phyloP scores from a whole-genome alignment of 768 basidiomycete species.

The Serendipita sp. region DNA sequence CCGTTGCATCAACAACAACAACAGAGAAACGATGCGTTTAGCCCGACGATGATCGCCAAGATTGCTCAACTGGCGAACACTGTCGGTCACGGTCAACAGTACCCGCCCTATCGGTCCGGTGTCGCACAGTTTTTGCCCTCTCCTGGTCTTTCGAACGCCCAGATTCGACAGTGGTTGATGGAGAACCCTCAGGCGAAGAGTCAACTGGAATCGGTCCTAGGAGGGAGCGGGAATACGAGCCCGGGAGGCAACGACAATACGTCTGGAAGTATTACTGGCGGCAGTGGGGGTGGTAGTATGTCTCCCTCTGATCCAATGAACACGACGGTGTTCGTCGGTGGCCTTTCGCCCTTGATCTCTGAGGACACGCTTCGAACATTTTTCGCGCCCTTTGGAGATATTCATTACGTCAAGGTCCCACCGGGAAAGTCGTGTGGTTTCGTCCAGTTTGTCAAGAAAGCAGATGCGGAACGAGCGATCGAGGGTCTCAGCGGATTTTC shows the following conservation, averaged over 20 bases:
- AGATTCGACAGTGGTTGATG: slow-evolving; percentile 61
- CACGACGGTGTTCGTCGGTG: slow-evolving; percentile 90
- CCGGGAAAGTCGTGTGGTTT: slow-evolving; percentile 92
- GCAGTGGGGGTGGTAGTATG: slow-evolving; percentile 44
- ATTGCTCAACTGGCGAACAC: slow-evolving; percentile 8
- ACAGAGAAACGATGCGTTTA: not conserved
- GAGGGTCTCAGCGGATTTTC: slow-evolving; percentile 93
- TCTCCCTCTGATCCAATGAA: slow-evolving; percentile 91
- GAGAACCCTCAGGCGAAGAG: slow-evolving; percentile 48
- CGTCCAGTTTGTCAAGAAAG: slow-evolving; percentile 85
- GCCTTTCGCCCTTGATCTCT: slow-evolving; percentile 70
- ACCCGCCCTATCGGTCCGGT: not conserved
- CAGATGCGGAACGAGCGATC: slow-evolving; percentile 82
- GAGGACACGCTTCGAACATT: slow-evolving; percentile 86
- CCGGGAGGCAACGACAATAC: not conserved
- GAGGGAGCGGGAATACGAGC: slow-evolving; percentile 16
- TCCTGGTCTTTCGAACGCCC: slow-evolving; percentile 1
- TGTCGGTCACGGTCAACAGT: not conserved
- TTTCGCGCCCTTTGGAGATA: slow-evolving; percentile 84
- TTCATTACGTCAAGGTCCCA: slow-evolving; percentile 94
- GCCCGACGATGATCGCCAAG: not conserved
- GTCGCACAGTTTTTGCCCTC: slow-evolving; percentile 11
- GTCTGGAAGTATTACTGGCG: not conserved
- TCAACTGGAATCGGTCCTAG: slow-evolving; percentile 67
- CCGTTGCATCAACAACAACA: not conserved